Evolutionary conservation across 1,139 yeast genomes (phyloP).

Genomic region (Suhomyces guaymorum): DNA sequence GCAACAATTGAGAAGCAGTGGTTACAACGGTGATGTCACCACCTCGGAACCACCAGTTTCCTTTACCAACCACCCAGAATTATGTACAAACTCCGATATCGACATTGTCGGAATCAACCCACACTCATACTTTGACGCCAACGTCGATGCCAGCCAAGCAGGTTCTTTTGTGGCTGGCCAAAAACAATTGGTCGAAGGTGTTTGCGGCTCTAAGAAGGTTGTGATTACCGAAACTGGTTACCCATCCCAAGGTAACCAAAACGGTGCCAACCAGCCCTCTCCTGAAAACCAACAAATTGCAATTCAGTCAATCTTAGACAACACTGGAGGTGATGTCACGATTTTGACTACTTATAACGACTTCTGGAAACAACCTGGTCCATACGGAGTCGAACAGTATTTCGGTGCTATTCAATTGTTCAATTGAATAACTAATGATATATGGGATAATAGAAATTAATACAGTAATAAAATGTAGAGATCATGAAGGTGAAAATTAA

Average conservation of each 20-base stretch:
- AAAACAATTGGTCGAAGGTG: slow-evolving; percentile 49
- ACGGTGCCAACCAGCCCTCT: slow-evolving; percentile 75
- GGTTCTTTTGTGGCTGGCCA: slow-evolving; percentile 74
- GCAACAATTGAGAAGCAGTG: slow-evolving; percentile 57
- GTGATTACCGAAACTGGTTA: slow-evolving; percentile 85
- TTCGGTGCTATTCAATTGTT: slow-evolving; percentile 67
- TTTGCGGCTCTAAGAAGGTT: slow-evolving; percentile 53
- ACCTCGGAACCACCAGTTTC: slow-evolving; percentile 90
- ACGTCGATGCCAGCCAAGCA: slow-evolving; percentile 61
- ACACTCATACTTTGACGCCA: slow-evolving; percentile 77
- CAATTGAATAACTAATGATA: slow-evolving; percentile 8
- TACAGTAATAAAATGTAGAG: not conserved
- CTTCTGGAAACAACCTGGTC: slow-evolving; percentile 86
- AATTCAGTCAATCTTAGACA: slow-evolving; percentile 51
- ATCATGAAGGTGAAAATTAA: too few relatives aligned
- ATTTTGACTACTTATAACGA: slow-evolving; percentile 78
- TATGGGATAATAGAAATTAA: not conserved
- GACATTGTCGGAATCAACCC: slow-evolving; percentile 77
- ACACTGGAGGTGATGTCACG: slow-evolving; percentile 60
- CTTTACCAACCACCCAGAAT: slow-evolving; percentile 58
- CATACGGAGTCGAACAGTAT: slow-evolving; percentile 79
- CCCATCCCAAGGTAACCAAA: slow-evolving; percentile 69
- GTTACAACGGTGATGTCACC: slow-evolving; percentile 74
- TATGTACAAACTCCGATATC: slow-evolving; percentile 62
- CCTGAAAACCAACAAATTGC: slow-evolving; percentile 71